Evolutionary conservation across 164 flowering plant genomes (phyloP), one percentile per base, ranked within the genome.

Genomic region (Aristolochia fimbriata): DNA sequence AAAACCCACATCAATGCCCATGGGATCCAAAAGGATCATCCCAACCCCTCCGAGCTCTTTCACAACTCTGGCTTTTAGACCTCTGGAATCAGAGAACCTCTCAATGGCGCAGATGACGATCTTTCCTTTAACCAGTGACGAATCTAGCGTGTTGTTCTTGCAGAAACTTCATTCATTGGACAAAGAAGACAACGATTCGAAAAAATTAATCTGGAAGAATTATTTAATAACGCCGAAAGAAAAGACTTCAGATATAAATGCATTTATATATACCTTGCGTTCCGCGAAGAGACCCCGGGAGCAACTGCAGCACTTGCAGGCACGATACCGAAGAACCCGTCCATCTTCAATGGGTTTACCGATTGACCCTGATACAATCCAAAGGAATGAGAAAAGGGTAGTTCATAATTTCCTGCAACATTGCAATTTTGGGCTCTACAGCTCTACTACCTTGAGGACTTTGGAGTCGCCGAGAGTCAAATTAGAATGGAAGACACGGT

Each of bases 51-150:
- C 69, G 0, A 12, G 51, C 24, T 59, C 51, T 45, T 59, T 50
- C 22, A 65, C 68, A 14, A 41, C 48, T 10, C 21, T 21, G 27
- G 62, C 60, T 24, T 65, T 65, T 22, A 6, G 41, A 1, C 27
- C 21, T 46, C 69, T 45, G 12, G 22, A 2, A 15, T 53, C 69
- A 13, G 27, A 11, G 15, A 13, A 25, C 0, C 21, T 20, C 48
- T 45, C 65, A 2, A 54, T 52, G 4, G 54, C 8, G 60, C 78
- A 75, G 2, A 71, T 16, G 19, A 75, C 78, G 25, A 71, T 71
- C 53, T 71, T 75, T 6, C 73, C 69, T 14, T 43, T 13, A 20
- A 75, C 64, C 57, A 63, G 19, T 15, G 59, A 24, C 25, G n/a
- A 12, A 58, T 75, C 63, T 51, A 75, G 23, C 2, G 65, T 51